Percentiles rank a stretch among this genome's conserved stretches.
Evolutionary conservation across 345 rosid species (phyloP).

Genomic region (Capsella bursapastoris): DNA sequence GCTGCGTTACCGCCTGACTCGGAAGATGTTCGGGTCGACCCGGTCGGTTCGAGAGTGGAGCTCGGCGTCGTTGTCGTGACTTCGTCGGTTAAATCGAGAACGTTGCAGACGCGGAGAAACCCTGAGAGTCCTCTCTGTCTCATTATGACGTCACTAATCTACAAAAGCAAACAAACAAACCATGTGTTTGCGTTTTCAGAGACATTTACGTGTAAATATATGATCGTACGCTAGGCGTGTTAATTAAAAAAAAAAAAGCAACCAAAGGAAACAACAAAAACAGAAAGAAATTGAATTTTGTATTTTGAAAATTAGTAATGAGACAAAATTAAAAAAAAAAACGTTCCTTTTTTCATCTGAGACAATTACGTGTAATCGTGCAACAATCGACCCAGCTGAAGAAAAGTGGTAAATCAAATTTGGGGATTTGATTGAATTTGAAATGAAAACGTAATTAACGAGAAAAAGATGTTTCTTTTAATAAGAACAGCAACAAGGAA

Average conservation of each 20-base stretch:
- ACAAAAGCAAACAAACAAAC: slow-evolving; percentile 28
- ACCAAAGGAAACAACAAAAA: background rate
- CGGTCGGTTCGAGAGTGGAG: slow-evolving; percentile 64
- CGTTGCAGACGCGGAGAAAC: slow-evolving; percentile 68
- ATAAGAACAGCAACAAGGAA: background rate
- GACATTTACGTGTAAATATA: slow-evolving; percentile 18
- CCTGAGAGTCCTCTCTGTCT: slow-evolving; percentile 64
- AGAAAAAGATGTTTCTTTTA: background rate
- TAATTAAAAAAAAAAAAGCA: slow-evolving; percentile 4
- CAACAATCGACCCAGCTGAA: slow-evolving; percentile 28
- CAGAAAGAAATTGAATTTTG: background rate
- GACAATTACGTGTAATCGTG: background rate
- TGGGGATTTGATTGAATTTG: slow-evolving; percentile 13
- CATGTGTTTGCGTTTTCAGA: background rate
- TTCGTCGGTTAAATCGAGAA: slow-evolving; percentile 62
- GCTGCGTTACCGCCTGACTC: slow-evolving; percentile 50
- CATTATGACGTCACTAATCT: slow-evolving; percentile 64
- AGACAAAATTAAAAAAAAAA: background rate
- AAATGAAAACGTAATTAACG: slow-evolving; percentile 1
- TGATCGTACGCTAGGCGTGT: slow-evolving; percentile 29
- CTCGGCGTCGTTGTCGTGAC: slow-evolving; percentile 64
- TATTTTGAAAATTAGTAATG: background rate
- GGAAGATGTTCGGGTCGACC: slow-evolving; percentile 62
- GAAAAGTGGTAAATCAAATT: background rate
- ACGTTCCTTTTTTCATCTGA: background rate